Percentiles rank a stretch among this genome's conserved stretches.
Conservation (phyloP, 176 grass and related monocot genomes). For the Chloris gayana region DNA sequence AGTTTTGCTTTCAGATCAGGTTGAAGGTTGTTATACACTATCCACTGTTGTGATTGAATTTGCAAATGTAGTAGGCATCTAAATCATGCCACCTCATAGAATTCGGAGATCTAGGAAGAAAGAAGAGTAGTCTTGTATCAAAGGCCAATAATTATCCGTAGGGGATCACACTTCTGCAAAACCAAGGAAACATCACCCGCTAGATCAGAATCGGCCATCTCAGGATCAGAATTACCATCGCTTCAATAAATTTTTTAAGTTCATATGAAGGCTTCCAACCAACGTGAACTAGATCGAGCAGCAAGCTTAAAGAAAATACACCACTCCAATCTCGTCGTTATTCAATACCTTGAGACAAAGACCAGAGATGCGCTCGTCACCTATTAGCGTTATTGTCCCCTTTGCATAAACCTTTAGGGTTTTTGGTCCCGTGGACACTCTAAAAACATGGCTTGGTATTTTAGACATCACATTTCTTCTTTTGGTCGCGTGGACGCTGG, state of each 20-base stretch:
- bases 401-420: conserved; percentile 85
- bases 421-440: no score
- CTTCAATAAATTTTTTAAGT: conserved; percentile 50
- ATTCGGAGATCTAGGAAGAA: conserved; percentile 44
- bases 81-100: neutral
- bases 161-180: conserved; percentile 76
- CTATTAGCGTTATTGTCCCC: conserved; percentile 56
- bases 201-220: conserved; percentile 47
- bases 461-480: no score
- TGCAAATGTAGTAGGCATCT: neutral
- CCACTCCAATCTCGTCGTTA: conserved; percentile 46
- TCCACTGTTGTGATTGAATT: neutral
- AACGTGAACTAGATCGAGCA: conserved; percentile 69
- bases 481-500: no score
- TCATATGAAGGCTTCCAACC: conserved; percentile 78
- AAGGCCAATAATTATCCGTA: conserved; percentile 86
- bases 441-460: no score
- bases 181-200: conserved; percentile 55
- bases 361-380: conserved; percentile 57
- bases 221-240: conserved; percentile 40
- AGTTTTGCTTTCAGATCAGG: neutral
- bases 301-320: conserved; percentile 67
- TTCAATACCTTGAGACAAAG: conserved; percentile 77
- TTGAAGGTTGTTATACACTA: neutral
- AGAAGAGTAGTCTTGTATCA: conserved; percentile 75